These are phyloP conservation scores for Cucurbita ficifolia DNA, from an alignment of 306 rosid species.

Conservation along the genomic window DNA sequence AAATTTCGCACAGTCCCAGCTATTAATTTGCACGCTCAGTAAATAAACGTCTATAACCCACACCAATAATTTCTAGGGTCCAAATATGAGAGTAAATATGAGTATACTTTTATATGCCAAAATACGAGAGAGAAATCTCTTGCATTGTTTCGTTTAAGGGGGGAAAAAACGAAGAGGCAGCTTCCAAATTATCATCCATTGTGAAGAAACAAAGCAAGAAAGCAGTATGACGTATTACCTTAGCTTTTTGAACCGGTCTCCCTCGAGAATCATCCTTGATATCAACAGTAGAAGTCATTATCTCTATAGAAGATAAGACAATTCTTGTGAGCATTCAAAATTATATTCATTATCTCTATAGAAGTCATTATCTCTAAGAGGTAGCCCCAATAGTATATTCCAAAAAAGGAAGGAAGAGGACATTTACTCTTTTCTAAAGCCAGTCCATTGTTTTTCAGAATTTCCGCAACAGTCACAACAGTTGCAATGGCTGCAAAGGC, in stretches of 20 bases:
- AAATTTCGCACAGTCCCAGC: background rate
- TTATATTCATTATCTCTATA: too few species aligned
- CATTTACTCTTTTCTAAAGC: constrained; percentile 47
- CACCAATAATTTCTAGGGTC: background rate
- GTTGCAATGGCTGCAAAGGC: constrained; percentile 40
- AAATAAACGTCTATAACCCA: background rate
- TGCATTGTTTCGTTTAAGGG: background rate
- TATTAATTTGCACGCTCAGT: background rate
- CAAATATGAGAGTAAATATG: background rate
- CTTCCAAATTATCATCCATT: background rate
- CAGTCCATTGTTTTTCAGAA: constrained; percentile 48
- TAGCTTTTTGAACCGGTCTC: constrained; percentile 38
- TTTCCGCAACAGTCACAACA: constrained; percentile 49
- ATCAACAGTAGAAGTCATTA: constrained; percentile 47
- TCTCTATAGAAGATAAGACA: constrained; percentile 18
- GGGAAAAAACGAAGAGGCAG: background rate
- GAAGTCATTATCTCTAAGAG: constrained; percentile 38
- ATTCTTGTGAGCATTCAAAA: background rate
- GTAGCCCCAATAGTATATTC: background rate
- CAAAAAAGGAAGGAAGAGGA: background rate
- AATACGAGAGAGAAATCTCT: background rate
- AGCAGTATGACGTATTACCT: constrained; percentile 12
- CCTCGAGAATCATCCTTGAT: constrained; percentile 56
- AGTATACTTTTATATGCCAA: background rate
- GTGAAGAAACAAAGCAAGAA: background rate